Conservation (phyloP, 495 filamentous ascomycete species). For the Saxispiralis lemnorum region DNA sequence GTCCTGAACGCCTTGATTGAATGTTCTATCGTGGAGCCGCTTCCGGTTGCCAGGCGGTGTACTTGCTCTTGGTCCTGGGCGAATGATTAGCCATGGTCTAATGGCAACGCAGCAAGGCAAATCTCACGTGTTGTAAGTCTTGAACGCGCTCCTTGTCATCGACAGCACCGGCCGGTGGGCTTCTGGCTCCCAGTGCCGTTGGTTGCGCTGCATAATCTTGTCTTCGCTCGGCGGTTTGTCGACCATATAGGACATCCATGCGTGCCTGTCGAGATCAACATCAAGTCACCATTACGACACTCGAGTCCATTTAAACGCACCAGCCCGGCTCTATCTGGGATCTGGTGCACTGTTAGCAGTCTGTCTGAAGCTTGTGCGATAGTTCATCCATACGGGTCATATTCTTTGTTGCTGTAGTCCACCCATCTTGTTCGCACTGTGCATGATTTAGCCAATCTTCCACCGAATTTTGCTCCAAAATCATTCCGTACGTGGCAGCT, state of each 20-base stretch:
- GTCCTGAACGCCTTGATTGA: no score
- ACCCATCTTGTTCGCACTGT: constrained; percentile 94
- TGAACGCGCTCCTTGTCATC: constrained; percentile 57
- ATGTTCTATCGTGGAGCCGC: constrained; percentile 15
- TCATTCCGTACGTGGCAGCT: constrained; percentile 57
- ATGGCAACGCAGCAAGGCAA: no score
- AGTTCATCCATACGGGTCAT: constrained; percentile 45
- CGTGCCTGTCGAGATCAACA: constrained; percentile 43
- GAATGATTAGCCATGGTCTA: no score
- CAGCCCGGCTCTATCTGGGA: constrained; percentile 89
- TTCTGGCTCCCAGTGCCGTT: constrained; percentile 55
- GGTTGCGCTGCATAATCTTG: constrained; percentile 43
- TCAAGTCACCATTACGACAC: neutral
- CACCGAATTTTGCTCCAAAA: neutral
- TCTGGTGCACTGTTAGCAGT: constrained; percentile 21
- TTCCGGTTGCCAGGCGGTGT: constrained; percentile 22
- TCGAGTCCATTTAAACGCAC: constrained; percentile 26
- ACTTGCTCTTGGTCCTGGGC: constrained; percentile 24
- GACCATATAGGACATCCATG: constrained; percentile 86
- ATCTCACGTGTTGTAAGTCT: constrained; percentile 88
- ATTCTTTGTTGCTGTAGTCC: constrained; percentile 80
- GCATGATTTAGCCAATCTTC: constrained; percentile 14
- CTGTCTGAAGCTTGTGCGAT: neutral
- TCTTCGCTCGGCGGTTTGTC: constrained; percentile 73
- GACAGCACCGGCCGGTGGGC: constrained; percentile 64